phyloP scores from a whole-genome alignment of 1,139 yeast genomes.

The Yarrowia galli region DNA sequence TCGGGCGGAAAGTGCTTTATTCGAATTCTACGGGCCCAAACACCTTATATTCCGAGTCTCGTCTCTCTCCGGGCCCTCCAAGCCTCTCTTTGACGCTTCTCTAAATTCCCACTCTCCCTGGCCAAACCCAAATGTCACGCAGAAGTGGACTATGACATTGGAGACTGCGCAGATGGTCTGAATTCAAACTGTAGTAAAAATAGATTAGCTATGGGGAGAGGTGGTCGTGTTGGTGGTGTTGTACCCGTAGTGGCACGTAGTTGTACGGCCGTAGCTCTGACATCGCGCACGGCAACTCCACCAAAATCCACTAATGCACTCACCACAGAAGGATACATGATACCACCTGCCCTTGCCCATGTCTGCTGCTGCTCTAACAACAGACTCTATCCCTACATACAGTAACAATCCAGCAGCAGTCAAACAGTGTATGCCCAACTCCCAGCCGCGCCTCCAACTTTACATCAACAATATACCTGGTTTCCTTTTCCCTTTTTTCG shows the following conservation, averaged over 20 bases:
- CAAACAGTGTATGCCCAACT: conserved; percentile 5
- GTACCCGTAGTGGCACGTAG: background rate
- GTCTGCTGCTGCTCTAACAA: too few relatives aligned
- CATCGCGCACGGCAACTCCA: too few relatives aligned
- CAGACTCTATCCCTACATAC: background rate
- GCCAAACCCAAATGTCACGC: background rate
- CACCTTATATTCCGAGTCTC: background rate
- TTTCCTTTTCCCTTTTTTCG: background rate
- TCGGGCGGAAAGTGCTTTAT: background rate
- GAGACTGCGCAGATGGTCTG: background rate
- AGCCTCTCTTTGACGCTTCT: background rate
- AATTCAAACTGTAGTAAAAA: conserved; percentile 9
- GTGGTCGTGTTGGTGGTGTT: too few relatives aligned
- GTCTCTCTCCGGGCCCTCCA: background rate
- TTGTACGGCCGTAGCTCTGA: too few relatives aligned
- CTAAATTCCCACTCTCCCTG: background rate
- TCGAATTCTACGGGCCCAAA: background rate
- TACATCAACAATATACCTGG: background rate
- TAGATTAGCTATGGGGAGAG: background rate
- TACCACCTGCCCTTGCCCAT: background rate
- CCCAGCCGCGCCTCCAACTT: conserved; percentile 36
- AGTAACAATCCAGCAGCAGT: background rate
- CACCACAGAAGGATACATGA: too few relatives aligned
- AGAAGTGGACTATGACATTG: too few relatives aligned
- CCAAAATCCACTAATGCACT: too few relatives aligned